Evolutionary conservation across 345 rosid genomes (phyloP), one percentile per base, ranked within the genome.

Genomic region (Mallotus nudiflorus): DNA sequence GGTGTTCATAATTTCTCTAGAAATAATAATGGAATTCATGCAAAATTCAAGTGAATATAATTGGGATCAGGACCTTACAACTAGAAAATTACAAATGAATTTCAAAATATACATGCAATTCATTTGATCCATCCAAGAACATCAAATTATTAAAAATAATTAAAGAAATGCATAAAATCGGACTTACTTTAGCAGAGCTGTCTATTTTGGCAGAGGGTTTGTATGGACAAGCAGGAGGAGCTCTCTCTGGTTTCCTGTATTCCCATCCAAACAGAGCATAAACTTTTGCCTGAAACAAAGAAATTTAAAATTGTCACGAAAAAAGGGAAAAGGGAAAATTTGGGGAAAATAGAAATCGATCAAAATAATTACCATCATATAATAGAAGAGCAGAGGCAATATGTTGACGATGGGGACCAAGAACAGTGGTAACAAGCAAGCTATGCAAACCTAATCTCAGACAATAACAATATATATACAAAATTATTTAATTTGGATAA

Each of bases 401-500:
- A 88, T 11, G 69, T 89, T 95, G 82, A 95, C 78, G 83, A 92
- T 83, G n/a, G 99, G 97, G 77, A 95, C 72, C 52, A 95, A 84
- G 87, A 95, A 95, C 78, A 95, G 86, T 14, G 98, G 99, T 57
- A 95, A 80, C 76, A 95, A 80, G 77, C 99, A 95, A 63, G 83
- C 85, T 67, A 94, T 28, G 84, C 98, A 94, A 76, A 94, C 98
- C 97, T 93, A 65, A 53, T 37, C 3, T 22, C 5, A 37, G 3
- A 7, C 29, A 54, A 40, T 5, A 24, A 16, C n/a, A n/a, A n/a
- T n/a, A n/a, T n/a, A n/a, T n/a, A n/a, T n/a, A 22, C 22, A 15
- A 35, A 22, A 15, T 25, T 28, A 63, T 28, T 44, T 2, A 5
- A 40, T 29, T 48, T 40, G 20, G 24, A 39, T 16, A 13, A 20